Evolutionary conservation across 805 yeast species (phyloP).

Genomic region (Starmerella sp.): DNA sequence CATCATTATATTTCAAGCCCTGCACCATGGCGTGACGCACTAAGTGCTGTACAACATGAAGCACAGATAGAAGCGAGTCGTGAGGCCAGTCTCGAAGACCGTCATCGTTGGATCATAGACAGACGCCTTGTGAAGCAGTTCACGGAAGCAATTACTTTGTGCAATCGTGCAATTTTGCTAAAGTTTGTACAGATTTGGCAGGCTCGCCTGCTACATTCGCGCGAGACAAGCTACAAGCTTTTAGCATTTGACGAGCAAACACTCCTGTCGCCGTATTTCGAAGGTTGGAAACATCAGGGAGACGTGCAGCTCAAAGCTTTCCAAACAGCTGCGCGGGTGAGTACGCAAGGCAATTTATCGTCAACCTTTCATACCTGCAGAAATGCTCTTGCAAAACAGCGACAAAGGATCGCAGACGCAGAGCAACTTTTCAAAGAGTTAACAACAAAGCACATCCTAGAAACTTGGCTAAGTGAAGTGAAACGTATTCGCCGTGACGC

Average conservation of each 20-base stretch:
- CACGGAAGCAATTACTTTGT: not conserved
- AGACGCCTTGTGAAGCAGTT: not conserved
- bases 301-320: not conserved
- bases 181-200: not conserved
- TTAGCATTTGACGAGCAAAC: not conserved
- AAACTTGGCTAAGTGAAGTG: not conserved
- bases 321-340: not conserved
- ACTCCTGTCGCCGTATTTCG: not conserved
- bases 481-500: not conserved
- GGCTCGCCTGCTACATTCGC: not conserved
- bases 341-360: not conserved
- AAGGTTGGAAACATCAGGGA: not conserved
- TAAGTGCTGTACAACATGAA: not conserved
- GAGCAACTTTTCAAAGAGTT: not conserved
- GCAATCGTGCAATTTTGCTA: not conserved
- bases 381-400: not conserved
- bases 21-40: slow-evolving; percentile 1
- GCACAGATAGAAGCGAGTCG: not conserved
- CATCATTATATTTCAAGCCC: not conserved
- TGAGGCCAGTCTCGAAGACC: not conserved
- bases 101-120: not conserved
- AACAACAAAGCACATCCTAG: not conserved
- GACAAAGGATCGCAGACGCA: not conserved
- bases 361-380: not conserved
- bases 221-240: not conserved